These are phyloP conservation scores for Persicaria tinctoria DNA, from an alignment of 148 eudicot species.

Conservation along the genomic window DNA sequence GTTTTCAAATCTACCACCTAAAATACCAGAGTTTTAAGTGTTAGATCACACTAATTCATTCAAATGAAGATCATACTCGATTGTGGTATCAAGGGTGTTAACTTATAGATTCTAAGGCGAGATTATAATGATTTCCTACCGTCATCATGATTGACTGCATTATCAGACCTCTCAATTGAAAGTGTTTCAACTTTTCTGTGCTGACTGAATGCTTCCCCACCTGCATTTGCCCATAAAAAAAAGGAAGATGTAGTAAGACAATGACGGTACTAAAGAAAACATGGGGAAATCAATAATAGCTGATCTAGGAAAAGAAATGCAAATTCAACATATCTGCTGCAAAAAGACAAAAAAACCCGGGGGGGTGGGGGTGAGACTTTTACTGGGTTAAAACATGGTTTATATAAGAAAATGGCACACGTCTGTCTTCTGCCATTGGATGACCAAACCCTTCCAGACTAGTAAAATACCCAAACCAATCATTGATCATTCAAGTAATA, in stretches of 20 bases:
- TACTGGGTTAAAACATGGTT: no score
- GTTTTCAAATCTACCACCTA: conserved; percentile 34
- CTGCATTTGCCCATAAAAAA: conserved; percentile 19
- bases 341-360: background rate
- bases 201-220: conserved; percentile 44
- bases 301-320: background rate
- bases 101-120: background rate
- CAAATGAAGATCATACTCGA: background rate
- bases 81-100: background rate
- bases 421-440: no score
- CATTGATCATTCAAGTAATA: no score
- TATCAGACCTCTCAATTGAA: conserved; percentile 13
- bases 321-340: background rate
- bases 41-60: background rate
- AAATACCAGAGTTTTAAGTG: background rate
- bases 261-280: no score
- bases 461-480: no score
- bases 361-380: no score
- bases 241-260: background rate
- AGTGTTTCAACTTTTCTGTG: conserved; percentile 25
- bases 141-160: conserved; percentile 23
- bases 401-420: no score
- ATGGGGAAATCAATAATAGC: background rate
- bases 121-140: conserved; percentile 18
- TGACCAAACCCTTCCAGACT: no score